Conservation (phyloP, 176 grass and related monocot species). For the Rhynchospora breviuscula region DNA sequence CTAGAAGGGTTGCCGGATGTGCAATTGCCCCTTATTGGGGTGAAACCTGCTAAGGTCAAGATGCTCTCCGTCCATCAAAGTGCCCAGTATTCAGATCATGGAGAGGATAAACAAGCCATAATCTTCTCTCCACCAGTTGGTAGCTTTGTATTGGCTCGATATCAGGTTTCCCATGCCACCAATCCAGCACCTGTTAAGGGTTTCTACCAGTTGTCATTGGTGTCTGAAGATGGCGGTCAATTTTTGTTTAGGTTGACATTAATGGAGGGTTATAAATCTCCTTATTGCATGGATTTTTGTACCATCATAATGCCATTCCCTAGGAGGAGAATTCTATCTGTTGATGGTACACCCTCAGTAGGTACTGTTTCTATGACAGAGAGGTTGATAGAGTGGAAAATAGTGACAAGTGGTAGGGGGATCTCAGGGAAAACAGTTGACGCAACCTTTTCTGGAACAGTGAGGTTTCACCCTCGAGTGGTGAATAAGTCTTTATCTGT, state of each 20-base stretch:
- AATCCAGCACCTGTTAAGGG: slow-evolving; percentile 78
- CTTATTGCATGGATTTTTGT: slow-evolving; percentile 91
- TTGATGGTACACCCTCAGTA: slow-evolving; percentile 82
- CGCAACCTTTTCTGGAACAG: slow-evolving; percentile 77
- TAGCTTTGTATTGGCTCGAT: slow-evolving; percentile 79
- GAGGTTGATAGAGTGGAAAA: slow-evolving; percentile 91
- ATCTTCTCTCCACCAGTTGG: slow-evolving; percentile 84
- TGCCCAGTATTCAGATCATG: slow-evolving; percentile 73
- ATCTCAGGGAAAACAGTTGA: slow-evolving; percentile 82
- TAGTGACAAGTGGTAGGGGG: slow-evolving; percentile 63
- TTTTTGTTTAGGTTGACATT: slow-evolving; percentile 87
- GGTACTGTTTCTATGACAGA: slow-evolving; percentile 86
- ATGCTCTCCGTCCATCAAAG: slow-evolving; percentile 82
- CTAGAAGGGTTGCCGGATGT: slow-evolving; percentile 95
- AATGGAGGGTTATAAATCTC: slow-evolving; percentile 87
- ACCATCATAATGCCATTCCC: slow-evolving; percentile 88
- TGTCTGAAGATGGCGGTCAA: slow-evolving; percentile 88
- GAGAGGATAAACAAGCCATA: slow-evolving; percentile 68
- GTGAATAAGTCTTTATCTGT: slow-evolving; percentile 33
- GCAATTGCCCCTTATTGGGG: slow-evolving; percentile 61
- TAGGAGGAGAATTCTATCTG: slow-evolving; percentile 72
- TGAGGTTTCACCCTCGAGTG: slow-evolving; percentile 64
- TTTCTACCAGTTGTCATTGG: slow-evolving; percentile 91
- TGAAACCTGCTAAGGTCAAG: slow-evolving; percentile 63
- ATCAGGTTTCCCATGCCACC: slow-evolving; percentile 49